A percentile compares a stretch with the other conserved stretches of the same genome.
Evolutionary conservation across 1,284 basidiomycete species (phyloP).

Genomic region (Sporisorium reilianum): DNA sequence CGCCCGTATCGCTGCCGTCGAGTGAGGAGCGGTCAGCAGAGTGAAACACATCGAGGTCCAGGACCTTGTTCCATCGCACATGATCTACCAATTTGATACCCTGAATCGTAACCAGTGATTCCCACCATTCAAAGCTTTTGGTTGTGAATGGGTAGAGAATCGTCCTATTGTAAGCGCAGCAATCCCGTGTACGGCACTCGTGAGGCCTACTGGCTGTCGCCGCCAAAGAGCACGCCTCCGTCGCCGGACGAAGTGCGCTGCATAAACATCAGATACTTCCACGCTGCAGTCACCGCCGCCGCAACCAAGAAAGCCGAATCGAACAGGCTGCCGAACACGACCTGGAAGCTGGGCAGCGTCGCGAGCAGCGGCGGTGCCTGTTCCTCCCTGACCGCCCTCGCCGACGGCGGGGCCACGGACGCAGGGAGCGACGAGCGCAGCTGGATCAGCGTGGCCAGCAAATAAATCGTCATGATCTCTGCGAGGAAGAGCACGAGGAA

Average conservation of each 20-base stretch:
- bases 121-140: background rate
- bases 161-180: constrained; percentile 2
- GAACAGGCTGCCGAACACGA: constrained; percentile 70
- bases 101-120: background rate
- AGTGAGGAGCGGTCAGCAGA: background rate
- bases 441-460: constrained; percentile 71
- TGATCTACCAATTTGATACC: constrained; percentile 17
- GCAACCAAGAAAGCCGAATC: constrained; percentile 70
- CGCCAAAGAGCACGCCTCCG: constrained; percentile 40
- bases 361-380: constrained; percentile 62
- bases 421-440: constrained; percentile 65
- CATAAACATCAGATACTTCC: constrained; percentile 43
- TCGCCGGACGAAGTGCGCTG: constrained; percentile 37
- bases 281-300: constrained; percentile 54
- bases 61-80: background rate
- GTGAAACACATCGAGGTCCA: background rate
- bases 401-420: constrained; percentile 12
- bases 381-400: background rate
- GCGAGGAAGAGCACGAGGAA: constrained; percentile 71
- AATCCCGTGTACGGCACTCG: no score
- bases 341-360: constrained; percentile 70
- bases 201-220: constrained; percentile 4
- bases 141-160: background rate
- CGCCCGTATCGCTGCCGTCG: background rate
- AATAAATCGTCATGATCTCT: constrained; percentile 71